A percentile compares a stretch with the other conserved stretches of the same genome.
phyloP scores from a whole-genome alignment of 75 land plant genomes.

The Adiantum capillusveneris region DNA sequence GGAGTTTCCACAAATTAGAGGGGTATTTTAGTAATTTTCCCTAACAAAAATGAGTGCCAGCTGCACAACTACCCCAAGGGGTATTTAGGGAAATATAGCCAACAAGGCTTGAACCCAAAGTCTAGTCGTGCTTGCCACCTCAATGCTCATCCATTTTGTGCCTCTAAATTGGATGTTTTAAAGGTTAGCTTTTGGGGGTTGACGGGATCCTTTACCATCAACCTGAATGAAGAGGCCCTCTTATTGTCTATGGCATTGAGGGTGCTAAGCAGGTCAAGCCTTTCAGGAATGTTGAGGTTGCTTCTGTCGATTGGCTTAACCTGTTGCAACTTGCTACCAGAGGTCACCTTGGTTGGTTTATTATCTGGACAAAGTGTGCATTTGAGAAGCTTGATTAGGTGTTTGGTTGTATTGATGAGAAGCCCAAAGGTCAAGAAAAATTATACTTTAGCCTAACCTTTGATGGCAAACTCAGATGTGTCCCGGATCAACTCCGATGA shows the following conservation, averaged over 20 bases:
- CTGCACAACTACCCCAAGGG: too few relatives aligned
- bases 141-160: too few relatives aligned
- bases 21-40: too few relatives aligned
- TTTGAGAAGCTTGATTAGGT: conserved; percentile 75
- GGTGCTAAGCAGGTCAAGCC: conserved; percentile 61
- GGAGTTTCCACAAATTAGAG: too few relatives aligned
- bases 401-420: conserved; percentile 58
- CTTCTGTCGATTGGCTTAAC: conserved; percentile 46
- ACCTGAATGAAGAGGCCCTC: too few relatives aligned
- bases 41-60: too few relatives aligned
- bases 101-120: too few relatives aligned
- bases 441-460: conserved; percentile 57
- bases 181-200: too few relatives aligned
- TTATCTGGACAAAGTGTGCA: conserved; percentile 83
- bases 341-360: conserved; percentile 65
- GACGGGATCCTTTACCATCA: too few relatives aligned
- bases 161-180: too few relatives aligned
- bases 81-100: too few relatives aligned
- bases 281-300: conserved; percentile 54
- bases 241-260: conserved; percentile 57
- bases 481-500: conserved; percentile 83
- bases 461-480: conserved; percentile 76
- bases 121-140: too few relatives aligned
- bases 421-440: conserved; percentile 66
- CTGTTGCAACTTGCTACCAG: conserved; percentile 85